phyloP scores from a whole-genome alignment of 495 filamentous ascomycete genomes.

The Penicillium steckii region DNA sequence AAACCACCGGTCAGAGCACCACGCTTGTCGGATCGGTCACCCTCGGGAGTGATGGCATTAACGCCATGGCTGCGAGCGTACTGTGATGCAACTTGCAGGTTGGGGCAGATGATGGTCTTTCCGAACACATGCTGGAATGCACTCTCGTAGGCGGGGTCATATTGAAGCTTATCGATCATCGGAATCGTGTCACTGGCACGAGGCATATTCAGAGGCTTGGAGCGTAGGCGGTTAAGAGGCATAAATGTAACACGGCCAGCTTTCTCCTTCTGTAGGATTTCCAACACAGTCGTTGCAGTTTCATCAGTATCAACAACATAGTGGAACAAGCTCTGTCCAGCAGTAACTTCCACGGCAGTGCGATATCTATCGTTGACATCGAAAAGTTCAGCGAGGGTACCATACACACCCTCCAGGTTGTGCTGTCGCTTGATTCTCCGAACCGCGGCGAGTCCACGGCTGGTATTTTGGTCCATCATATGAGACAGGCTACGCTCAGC shows the following conservation, averaged over 20 bases:
- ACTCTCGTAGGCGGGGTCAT: constrained; percentile 70
- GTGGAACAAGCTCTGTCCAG: constrained; percentile 91
- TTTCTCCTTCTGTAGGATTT: constrained; percentile 73
- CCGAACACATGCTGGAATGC: constrained; percentile 95
- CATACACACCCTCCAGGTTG: constrained; percentile 84
- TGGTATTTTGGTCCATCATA: constrained; percentile 86
- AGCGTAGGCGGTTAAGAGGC: constrained; percentile 77
- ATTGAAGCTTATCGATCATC: constrained; percentile 83
- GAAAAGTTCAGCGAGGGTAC: constrained; percentile 87
- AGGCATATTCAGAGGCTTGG: constrained; percentile 70
- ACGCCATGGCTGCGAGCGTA: constrained; percentile 89
- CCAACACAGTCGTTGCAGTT: constrained; percentile 77
- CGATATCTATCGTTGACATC: constrained; percentile 82
- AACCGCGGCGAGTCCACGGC: constrained; percentile 78
- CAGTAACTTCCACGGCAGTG: constrained; percentile 88
- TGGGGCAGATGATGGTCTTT: constrained; percentile 91
- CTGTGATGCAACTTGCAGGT: constrained; percentile 77
- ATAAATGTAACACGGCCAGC: constrained; percentile 94
- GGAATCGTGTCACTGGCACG: constrained; percentile 82
- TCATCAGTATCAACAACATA: constrained; percentile 93
- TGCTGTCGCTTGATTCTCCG: constrained; percentile 73
- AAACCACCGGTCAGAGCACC: constrained; percentile 94
- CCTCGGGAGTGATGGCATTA: constrained; percentile 89
- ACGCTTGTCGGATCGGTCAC: constrained; percentile 89
- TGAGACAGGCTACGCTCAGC: constrained; percentile 75